These are phyloP conservation scores for Chaetothyriales sp. DNA, from an alignment of 2,329 filamentous ascomycete species.

Conservation along the genomic window DNA sequence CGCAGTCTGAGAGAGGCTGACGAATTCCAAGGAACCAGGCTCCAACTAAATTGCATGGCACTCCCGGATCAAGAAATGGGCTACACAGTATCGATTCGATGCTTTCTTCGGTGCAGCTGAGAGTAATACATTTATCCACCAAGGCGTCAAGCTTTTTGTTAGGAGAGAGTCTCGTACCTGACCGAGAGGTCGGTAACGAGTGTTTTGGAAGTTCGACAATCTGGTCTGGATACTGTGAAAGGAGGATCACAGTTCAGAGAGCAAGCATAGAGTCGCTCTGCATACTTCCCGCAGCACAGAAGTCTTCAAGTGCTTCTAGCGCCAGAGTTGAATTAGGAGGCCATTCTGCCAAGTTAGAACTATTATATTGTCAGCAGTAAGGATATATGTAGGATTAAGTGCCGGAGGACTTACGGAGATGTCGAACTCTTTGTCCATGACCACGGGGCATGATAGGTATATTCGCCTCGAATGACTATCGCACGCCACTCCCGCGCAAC, in stretches of 20 bases:
- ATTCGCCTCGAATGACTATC: not conserved
- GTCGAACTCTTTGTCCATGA: slow-evolving; percentile 4
- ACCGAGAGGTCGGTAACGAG: slow-evolving; percentile 1
- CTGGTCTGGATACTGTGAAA: not conserved
- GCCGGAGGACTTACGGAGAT: slow-evolving; percentile 5
- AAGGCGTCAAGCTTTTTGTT: slow-evolving; percentile 8
- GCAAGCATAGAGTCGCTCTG: slow-evolving; percentile 9
- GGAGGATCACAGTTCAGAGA: slow-evolving; percentile 6
- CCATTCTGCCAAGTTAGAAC: slow-evolving; percentile 1
- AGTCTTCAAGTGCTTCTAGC: slow-evolving; percentile 12
- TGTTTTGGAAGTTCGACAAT: slow-evolving; percentile 1
- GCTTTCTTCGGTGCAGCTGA: slow-evolving; percentile 15
- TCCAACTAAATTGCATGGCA: slow-evolving; percentile 17
- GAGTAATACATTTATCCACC: slow-evolving; percentile 14
- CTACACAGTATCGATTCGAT: slow-evolving; percentile 18
- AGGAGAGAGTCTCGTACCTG: not conserved
- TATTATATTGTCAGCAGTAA: not conserved
- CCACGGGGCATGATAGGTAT: slow-evolving; percentile 6
- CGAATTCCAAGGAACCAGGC: slow-evolving; percentile 13
- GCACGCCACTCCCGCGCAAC: slow-evolving; percentile 1
- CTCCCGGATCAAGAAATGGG: slow-evolving; percentile 16
- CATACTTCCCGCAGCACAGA: slow-evolving; percentile 9
- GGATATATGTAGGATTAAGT: not conserved
- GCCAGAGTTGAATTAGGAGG: slow-evolving; percentile 2
- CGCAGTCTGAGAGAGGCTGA: slow-evolving; percentile 7